These are phyloP conservation scores for Dipodascus geniculatus DNA, from an alignment of 805 yeast species.

Conservation along the genomic window DNA sequence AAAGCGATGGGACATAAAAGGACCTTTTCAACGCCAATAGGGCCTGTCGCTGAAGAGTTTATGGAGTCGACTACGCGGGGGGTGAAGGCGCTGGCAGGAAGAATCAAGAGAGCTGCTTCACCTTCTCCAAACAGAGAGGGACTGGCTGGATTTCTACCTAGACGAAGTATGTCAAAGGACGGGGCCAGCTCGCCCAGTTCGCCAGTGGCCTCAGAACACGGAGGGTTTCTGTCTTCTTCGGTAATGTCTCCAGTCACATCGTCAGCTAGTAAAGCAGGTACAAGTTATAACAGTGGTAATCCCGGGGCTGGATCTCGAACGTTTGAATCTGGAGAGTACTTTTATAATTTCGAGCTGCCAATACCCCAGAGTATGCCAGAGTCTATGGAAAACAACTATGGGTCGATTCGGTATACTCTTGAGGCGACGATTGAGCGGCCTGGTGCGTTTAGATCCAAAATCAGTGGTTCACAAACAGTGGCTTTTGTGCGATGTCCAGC, in stretches of 20 bases:
- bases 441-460: slow-evolving; percentile 78
- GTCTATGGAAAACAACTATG: slow-evolving; percentile 65
- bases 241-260: neutral
- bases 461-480: slow-evolving; percentile 52
- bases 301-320: slow-evolving; percentile 28
- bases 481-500: slow-evolving; percentile 64
- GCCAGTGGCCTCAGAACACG: neutral
- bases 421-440: slow-evolving; percentile 61
- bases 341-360: slow-evolving; percentile 85
- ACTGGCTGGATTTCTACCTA: slow-evolving; percentile 10
- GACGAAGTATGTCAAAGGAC: slow-evolving; percentile 17
- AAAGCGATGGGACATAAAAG: neutral
- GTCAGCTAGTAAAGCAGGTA: neutral
- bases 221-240: neutral
- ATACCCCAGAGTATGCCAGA: slow-evolving; percentile 78
- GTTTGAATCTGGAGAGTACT: slow-evolving; percentile 81
- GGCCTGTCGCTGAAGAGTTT: neutral
- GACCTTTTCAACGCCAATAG: neutral
- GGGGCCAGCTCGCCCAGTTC: slow-evolving; percentile 16
- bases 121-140: slow-evolving; percentile 13
- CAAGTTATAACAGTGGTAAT: neutral
- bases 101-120: slow-evolving; percentile 16
- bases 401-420: slow-evolving; percentile 58
- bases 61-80: neutral
- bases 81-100: slow-evolving; percentile 13